phyloP scores from a whole-genome alignment of 176 grass and related monocot species.

The Neostapfia colusana region DNA sequence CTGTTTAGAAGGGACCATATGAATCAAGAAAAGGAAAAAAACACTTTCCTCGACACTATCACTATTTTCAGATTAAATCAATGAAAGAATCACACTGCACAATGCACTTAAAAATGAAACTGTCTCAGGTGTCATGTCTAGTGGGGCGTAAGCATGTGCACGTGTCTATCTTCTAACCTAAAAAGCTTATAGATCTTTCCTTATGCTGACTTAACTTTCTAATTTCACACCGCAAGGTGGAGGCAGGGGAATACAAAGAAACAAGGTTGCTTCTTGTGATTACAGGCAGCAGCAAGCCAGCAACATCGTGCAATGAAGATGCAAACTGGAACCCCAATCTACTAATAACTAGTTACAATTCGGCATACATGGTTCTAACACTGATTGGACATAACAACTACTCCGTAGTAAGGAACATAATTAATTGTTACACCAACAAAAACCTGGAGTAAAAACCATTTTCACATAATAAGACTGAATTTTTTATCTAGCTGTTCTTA shows the following conservation, averaged over 20 bases:
- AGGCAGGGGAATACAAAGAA: background rate
- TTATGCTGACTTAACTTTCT: background rate
- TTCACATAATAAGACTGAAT: background rate
- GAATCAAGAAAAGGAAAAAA: background rate
- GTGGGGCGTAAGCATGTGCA: too few relatives aligned
- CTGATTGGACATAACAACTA: background rate
- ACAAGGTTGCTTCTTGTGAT: background rate
- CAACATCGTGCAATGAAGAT: background rate
- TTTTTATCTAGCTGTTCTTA: constrained; percentile 13
- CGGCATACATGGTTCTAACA: background rate
- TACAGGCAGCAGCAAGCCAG: background rate
- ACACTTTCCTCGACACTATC: background rate
- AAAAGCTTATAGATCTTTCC: background rate
- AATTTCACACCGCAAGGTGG: background rate
- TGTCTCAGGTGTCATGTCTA: too few relatives aligned
- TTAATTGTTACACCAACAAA: background rate
- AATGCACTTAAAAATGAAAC: background rate
- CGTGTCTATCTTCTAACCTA: background rate
- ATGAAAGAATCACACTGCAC: constrained; percentile 6
- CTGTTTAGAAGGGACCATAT: background rate
- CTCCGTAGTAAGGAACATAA: background rate
- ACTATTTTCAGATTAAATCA: constrained; percentile 15
- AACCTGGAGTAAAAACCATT: background rate
- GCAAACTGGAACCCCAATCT: background rate
- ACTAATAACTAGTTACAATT: background rate